Evolutionary conservation across 1,139 yeast genomes (phyloP), one percentile per base, ranked within the genome.

Genomic region (Spathaspora sp.): DNA sequence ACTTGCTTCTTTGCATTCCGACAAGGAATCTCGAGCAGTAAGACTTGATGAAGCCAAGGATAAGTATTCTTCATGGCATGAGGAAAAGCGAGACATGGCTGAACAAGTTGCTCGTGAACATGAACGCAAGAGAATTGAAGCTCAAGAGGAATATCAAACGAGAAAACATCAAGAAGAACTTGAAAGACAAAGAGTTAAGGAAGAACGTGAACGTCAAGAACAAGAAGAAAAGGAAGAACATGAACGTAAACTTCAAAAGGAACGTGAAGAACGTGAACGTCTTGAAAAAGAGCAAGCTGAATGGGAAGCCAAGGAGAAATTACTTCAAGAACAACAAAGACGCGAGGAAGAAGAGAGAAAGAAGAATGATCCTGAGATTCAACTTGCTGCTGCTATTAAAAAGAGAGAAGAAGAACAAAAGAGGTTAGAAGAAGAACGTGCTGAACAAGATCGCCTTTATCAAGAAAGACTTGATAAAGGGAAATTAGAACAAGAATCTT

Each of bases 81-180:
- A 56, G 7, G 81, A 80, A 52, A 70, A 70, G 60, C 62, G 70
- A 47, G 59, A 58, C 1, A 54, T 70, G 44, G 74, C 81, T n/a
- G 68, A 64, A 48, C 57, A 65, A 43, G 56, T 64, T 43, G 74
- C 76, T 13, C 59, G 67, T 47, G 80, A 74, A 41, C 71, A 67
- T 46, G 80, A 78, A 54, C 68, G 74, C 47, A 67, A 71, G 55
- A 69, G 81, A 54, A 59, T 70, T 18, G 77, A 73, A 54, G 81
- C 79, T 36, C 67, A 68, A 40, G 70, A 75, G 53, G 80, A 72
- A 39, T 79, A 74, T 47, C 81, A 75, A 52, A 73, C 77, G 45
- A 66, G 68, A 52, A 69, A 66, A 54, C 57, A 71, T 31, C 70
- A 75, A 54, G 80, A 72, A 49, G 81, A 78, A 55, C 65, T 78